A percentile compares a stretch with the other conserved stretches of the same genome.
These are phyloP conservation scores for Ophiostoma montium DNA, from an alignment of 2,329 filamentous ascomycete genomes.

Conservation along the genomic window DNA sequence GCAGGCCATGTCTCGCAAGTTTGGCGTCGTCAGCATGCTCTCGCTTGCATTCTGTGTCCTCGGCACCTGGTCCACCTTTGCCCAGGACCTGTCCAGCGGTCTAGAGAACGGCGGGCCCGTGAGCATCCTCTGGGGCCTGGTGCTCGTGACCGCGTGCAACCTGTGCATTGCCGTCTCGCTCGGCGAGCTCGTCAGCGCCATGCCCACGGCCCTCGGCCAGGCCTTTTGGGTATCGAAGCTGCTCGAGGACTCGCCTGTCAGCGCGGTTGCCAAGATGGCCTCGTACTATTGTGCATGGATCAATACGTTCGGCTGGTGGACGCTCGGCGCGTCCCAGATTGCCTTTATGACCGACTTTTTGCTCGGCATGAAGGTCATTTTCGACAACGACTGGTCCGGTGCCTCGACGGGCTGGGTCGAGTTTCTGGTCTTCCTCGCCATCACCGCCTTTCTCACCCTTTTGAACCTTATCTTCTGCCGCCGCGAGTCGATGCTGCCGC, in stretches of 20 bases:
- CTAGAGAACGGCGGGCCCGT: conserved; percentile 55
- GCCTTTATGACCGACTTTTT: conserved; percentile 11
- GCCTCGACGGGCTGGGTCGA: conserved; percentile 9
- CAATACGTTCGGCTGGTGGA: conserved; percentile 14
- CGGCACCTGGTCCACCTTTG: conserved; percentile 13
- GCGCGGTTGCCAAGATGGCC: conserved; percentile 18
- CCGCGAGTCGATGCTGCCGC: conserved; percentile 30
- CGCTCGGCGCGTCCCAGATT: conserved; percentile 11
- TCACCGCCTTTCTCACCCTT: conserved; percentile 15
- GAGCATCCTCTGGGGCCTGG: conserved; percentile 61
- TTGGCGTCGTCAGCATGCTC: conserved; percentile 11
- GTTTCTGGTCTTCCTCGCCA: conserved; percentile 40
- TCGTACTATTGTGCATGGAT: conserved; percentile 12
- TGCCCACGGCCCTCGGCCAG: conserved; percentile 47
- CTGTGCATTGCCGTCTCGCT: conserved; percentile 52
- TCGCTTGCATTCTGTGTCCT: conserved; percentile 13
- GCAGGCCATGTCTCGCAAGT: conserved; percentile 12
- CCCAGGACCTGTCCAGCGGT: conserved; percentile 25
- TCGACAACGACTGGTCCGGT: conserved; percentile 10
- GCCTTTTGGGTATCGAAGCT: conserved; percentile 40
- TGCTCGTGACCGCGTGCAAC: conserved; percentile 53
- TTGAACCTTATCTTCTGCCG: conserved; percentile 28
- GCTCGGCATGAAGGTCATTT: conserved; percentile 12
- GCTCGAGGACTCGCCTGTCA: conserved; percentile 17
- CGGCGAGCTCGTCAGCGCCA: conserved; percentile 41